These are phyloP conservation scores for Penstemon davidsonii DNA, from an alignment of 257 asterid genomes.

Conservation along the genomic window DNA sequence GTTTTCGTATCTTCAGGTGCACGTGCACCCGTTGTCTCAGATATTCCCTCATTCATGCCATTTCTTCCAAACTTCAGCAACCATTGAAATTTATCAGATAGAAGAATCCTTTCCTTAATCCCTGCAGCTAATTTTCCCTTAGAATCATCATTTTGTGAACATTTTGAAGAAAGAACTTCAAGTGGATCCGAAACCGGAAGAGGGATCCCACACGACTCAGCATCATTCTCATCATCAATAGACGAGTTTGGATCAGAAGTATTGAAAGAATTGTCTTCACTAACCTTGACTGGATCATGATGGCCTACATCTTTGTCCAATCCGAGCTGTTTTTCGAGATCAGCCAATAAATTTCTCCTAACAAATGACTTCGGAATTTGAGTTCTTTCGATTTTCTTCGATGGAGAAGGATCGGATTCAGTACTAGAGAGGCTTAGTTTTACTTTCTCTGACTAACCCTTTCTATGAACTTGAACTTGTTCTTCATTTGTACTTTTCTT, in stretches of 20 bases:
- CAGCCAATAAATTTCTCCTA: slow-evolving; percentile 69
- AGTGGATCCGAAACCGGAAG: slow-evolving; percentile 32
- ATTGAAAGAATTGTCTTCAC: slow-evolving; percentile 51
- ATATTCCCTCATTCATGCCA: slow-evolving; percentile 29
- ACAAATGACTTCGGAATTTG: slow-evolving; percentile 47
- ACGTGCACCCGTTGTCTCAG: slow-evolving; percentile 18
- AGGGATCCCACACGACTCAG: neutral
- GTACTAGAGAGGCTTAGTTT: slow-evolving; percentile 54
- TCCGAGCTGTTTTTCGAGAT: slow-evolving; percentile 65
- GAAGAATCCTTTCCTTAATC: slow-evolving; percentile 29
- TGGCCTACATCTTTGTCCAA: slow-evolving; percentile 40
- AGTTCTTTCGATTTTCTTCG: slow-evolving; percentile 35
- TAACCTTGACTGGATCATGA: slow-evolving; percentile 24
- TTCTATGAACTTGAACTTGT: slow-evolving; percentile 38
- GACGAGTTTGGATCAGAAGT: slow-evolving; percentile 50
- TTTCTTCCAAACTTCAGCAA: slow-evolving; percentile 45
- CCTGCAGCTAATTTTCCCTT: slow-evolving; percentile 22
- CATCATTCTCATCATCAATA: slow-evolving; percentile 46
- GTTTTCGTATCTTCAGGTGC: slow-evolving; percentile 35
- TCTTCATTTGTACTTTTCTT: slow-evolving; percentile 34
- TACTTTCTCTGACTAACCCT: slow-evolving; percentile 74
- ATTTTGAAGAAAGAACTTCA: slow-evolving; percentile 26
- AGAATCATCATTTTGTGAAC: slow-evolving; percentile 37
- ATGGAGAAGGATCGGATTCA: slow-evolving; percentile 62
- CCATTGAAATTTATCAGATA: slow-evolving; percentile 32